Base-by-base conservation (phyloP, 2,329 filamentous ascomycete genomes). In the Fusarium fujikuroi region DNA sequence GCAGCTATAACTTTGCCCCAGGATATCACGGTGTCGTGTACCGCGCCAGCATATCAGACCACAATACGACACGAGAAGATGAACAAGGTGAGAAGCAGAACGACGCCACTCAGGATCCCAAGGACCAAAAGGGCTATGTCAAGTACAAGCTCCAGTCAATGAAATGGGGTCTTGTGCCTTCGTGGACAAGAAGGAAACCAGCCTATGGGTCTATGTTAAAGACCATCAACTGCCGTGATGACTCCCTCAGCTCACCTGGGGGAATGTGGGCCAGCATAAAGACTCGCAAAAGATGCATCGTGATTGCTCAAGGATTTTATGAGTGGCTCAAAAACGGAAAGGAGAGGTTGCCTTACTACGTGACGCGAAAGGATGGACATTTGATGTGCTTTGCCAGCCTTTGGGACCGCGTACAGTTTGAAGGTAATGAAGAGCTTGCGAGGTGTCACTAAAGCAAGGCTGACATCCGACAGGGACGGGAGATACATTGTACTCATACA, bases 181-280 rank as follows among this genome's bases (percentile, higher is more conserved):
- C 92, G 81, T 98, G 95, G 95, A 97, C 93, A 7, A 97, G 95
- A 83, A 88, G 92, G 18, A 91, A 91, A 59, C 93, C 94, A 0
- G 91, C 94, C 78, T 95, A 96, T 77, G 87, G 89, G 32, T 90
- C 91, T 2, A 87, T 94, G 81, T 87, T 97, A 86, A 94, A 92
- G 79, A 97, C 95, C 0, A 98, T 98, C 82, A 98, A 99, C 83
- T 98, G 95, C 80, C 91, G 95, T 7, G 93, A 95, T 78, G 95
- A 98, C 82, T 96, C 94, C 2, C 85, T 98, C 25, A 86, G 89
- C 10, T 89, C 92, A 15, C 87, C 92, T 14, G 89, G 91, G 9
- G 95, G 95, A 16, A 93, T 98, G 91, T 98, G 96, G 96, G 92
- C 89, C 46, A 90, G 89, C 2, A 97, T 98, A 93, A 98, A 98